Base-by-base conservation (phyloP, 2,329 filamentous ascomycete genomes). In the Coleophoma cylindrospora region DNA sequence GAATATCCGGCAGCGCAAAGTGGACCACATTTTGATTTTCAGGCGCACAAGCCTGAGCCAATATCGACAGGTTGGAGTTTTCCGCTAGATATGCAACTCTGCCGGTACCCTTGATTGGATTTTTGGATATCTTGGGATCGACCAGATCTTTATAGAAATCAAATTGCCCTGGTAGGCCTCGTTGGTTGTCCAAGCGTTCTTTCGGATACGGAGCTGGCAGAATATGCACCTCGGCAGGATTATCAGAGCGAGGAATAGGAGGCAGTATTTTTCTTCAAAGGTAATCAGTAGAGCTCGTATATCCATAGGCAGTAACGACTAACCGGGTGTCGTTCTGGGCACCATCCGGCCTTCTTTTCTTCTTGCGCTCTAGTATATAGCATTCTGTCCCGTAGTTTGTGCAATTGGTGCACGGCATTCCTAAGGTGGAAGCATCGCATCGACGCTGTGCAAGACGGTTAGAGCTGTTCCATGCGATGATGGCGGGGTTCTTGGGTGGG, bases 311-410 rank as follows among this genome's bases (percentile, higher is more conserved):
- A 38, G 36, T 15, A 14, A 55, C 77, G 15, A 7, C 17, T 13
- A 14, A 8, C 15, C 34, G 2, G 27, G 8, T 37, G 9, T 47
- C 22, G 13, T 47, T 34, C 11, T 11, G 15, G 21, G 33, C 13
- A 17, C 12, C 19, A 15, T 27, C 36, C 11, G 21, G 21, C 17
- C 78, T 81, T 72, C 85, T 85, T 70, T 87, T 87, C 57, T 83
- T 73, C 70, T 86, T 86, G 21, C 83, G 83, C 3, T 81, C 77
- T n/a, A 83, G 83, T 56, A 87, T 87, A 63, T 80, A 81, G 72
- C 83, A 87, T 68, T 87, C 83, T 65, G 87, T 86, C 53, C 78
- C 81, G 68, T 87, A 87, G 59, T 84, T 83, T 56, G 85, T 83
- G 63, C 83, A 87, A 67, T 87, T 87, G 54, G 84, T 87, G 70